Evolutionary conservation across 2,329 filamentous ascomycete genomes (phyloP).

Genomic region (Talaromyces sp.): DNA sequence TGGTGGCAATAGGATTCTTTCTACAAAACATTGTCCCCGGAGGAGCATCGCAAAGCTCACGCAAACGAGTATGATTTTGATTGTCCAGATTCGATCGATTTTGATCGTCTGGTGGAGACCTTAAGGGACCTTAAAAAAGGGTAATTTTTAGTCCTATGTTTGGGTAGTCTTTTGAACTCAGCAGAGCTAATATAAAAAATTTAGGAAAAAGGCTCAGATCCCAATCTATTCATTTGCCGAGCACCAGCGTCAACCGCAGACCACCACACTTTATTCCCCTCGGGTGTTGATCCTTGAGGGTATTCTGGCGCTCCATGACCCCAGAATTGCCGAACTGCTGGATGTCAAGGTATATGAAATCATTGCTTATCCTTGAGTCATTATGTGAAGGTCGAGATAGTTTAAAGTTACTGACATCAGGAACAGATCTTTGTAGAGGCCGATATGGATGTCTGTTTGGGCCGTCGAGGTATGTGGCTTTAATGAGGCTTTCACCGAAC

Average conservation of each 20-base stretch:
- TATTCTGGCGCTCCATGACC: slow-evolving; percentile 92
- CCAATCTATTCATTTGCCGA: slow-evolving; percentile 94
- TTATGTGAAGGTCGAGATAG: background rate
- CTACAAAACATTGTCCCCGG: slow-evolving; percentile 84
- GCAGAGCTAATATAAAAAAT: slow-evolving; percentile 8
- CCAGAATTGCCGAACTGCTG: slow-evolving; percentile 78
- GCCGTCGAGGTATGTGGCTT: slow-evolving; percentile 70
- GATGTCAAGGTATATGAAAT: slow-evolving; percentile 75
- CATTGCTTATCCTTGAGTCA: background rate
- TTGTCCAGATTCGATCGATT: slow-evolving; percentile 90
- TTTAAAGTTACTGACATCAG: background rate
- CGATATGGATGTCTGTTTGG: slow-evolving; percentile 90
- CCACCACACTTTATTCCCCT: slow-evolving; percentile 90
- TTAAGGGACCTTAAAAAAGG: slow-evolving; percentile 86
- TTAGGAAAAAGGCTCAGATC: slow-evolving; percentile 68
- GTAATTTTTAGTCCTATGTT: slow-evolving; percentile 53
- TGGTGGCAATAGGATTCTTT: slow-evolving; percentile 75
- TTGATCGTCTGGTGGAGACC: slow-evolving; percentile 80
- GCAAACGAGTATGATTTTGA: slow-evolving; percentile 95
- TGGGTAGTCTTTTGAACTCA: background rate
- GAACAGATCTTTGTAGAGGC: slow-evolving; percentile 88
- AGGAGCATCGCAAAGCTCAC: slow-evolving; percentile 80
- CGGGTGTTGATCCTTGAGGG: slow-evolving; percentile 95
- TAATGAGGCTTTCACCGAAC: background rate
- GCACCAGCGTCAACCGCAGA: slow-evolving; percentile 77